These are phyloP conservation scores for Moelleriella libera DNA, from an alignment of 2,329 filamentous ascomycete species.

Conservation along the genomic window DNA sequence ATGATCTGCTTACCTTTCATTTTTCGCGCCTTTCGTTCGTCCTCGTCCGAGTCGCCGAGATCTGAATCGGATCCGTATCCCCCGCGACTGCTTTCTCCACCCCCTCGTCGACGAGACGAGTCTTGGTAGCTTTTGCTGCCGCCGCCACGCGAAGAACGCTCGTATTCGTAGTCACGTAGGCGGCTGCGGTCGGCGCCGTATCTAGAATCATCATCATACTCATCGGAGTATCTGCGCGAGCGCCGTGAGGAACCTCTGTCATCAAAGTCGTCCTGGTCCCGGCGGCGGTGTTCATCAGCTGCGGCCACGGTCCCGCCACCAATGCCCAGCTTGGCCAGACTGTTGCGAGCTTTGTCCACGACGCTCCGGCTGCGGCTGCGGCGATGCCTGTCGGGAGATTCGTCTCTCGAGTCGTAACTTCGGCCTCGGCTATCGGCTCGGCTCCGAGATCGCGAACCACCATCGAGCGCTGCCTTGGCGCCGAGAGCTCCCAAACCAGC, in stretches of 20 bases:
- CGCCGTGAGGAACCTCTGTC: slow-evolving; percentile 24
- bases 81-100: slow-evolving; percentile 19
- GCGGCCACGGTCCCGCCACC: slow-evolving; percentile 28
- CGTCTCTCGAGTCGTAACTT: slow-evolving; percentile 25
- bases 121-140: slow-evolving; percentile 15
- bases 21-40: slow-evolving; percentile 38
- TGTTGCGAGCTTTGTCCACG: slow-evolving; percentile 46
- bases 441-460: slow-evolving; percentile 35
- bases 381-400: slow-evolving; percentile 27
- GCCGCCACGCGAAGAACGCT: slow-evolving; percentile 26
- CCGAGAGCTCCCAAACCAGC: slow-evolving; percentile 46
- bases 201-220: slow-evolving; percentile 31
- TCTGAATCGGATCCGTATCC: slow-evolving; percentile 38
- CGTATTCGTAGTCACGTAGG: slow-evolving; percentile 33
- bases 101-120: slow-evolving; percentile 17
- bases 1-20: slow-evolving; percentile 50
- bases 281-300: slow-evolving; percentile 22
- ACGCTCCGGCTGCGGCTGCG: slow-evolving; percentile 49
- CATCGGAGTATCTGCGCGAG: slow-evolving; percentile 24
- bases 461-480: slow-evolving; percentile 44
- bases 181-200: slow-evolving; percentile 16
- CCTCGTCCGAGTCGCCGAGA: slow-evolving; percentile 42
- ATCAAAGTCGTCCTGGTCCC: slow-evolving; percentile 30
- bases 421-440: slow-evolving; percentile 34
- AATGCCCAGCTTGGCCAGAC: slow-evolving; percentile 47